Base-by-base conservation (phyloP, 164 flowering plant species). In the Pachysandra terminalis region DNA sequence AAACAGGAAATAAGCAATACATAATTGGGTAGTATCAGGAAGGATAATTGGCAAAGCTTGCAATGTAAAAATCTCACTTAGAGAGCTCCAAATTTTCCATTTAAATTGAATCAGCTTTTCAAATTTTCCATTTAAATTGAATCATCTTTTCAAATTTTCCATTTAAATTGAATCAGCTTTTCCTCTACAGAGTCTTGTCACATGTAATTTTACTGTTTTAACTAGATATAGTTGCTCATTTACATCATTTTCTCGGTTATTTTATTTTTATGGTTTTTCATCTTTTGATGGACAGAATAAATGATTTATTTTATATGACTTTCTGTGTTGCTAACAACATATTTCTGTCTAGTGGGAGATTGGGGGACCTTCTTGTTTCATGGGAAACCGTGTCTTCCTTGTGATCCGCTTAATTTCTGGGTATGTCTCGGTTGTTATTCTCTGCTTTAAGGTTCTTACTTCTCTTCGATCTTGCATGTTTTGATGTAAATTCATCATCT, bases 321-420 rank as follows among this genome's bases (percentile, higher is more conserved):
- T 24, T 59, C 25, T 10, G 5, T 51, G 48, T 1, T 32, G 26
- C 70, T 74, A 17, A 56, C 48, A 9, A 15, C 59, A 1, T 68
- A 71, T 73, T 24, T 64, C 9, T 51, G 41, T 65, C 23, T 82
- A 93, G 98, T 93, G 98, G 98, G 97, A 88, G 75, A 76, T 88
- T 54, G 78, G 57, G 63, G 83, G 66, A 19, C 73, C 86, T 55
- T 83, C 90, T 48, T 93, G 98, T 75, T 90, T 84, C 84, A 86
- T 87, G 83, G 84, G 80, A 56, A 84, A 90, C 41, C 80, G 27
- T 14, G 68, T 16, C 17, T 84, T 82, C 68, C 58, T 88, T 55
- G 79, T 79, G 19, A 77, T 84, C 54, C 94, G 98, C 61, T 70
- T 93, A 79, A 59, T 73, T 56, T 93, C 84, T 23, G 98, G 98